phyloP scores from a whole-genome alignment of 805 yeast genomes.

The Brettanomyces anomalus region DNA sequence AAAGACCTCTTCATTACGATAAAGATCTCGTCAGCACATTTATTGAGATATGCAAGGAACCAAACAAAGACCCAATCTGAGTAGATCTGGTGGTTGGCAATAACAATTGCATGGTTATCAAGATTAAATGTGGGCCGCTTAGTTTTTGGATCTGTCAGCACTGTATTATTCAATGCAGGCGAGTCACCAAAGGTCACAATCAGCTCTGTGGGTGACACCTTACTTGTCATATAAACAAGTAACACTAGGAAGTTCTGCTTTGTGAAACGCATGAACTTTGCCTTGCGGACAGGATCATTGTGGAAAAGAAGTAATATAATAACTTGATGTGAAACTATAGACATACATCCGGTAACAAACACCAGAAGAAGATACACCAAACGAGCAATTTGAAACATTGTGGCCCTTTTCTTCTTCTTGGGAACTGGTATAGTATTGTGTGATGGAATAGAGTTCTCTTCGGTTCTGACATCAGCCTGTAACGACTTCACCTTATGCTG shows the following conservation, averaged over 20 bases:
- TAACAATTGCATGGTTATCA: slow-evolving; percentile 34
- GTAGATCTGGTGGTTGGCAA: slow-evolving; percentile 91
- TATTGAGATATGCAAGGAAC: slow-evolving; percentile 71
- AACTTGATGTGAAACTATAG: slow-evolving; percentile 40
- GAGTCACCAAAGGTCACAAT: slow-evolving; percentile 31
- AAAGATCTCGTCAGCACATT: slow-evolving; percentile 53
- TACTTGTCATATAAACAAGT: slow-evolving; percentile 39
- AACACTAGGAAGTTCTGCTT: slow-evolving; percentile 51
- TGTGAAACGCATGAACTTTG: slow-evolving; percentile 40
- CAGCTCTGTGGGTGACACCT: slow-evolving; percentile 45
- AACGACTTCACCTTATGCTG: no score
- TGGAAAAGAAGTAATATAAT: slow-evolving; percentile 27
- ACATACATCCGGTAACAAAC: slow-evolving; percentile 30
- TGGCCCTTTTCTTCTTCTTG: slow-evolving; percentile 10
- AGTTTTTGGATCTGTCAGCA: slow-evolving; percentile 3
- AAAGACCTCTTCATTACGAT: slow-evolving; percentile 76
- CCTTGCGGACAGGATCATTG: slow-evolving; percentile 26
- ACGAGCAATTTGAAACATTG: slow-evolving; percentile 17
- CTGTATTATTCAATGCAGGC: slow-evolving; percentile 5
- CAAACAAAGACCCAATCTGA: slow-evolving; percentile 90
- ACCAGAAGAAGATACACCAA: slow-evolving; percentile 16
- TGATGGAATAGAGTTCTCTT: no score
- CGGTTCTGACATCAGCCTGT: no score
- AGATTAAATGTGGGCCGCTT: slow-evolving; percentile 11
- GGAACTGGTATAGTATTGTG: no score